A percentile compares a stretch with the other conserved stretches of the same genome.
phyloP scores from a whole-genome alignment of 192 early-diverging fungal genomes.

The Entophlyctis helioformis region DNA sequence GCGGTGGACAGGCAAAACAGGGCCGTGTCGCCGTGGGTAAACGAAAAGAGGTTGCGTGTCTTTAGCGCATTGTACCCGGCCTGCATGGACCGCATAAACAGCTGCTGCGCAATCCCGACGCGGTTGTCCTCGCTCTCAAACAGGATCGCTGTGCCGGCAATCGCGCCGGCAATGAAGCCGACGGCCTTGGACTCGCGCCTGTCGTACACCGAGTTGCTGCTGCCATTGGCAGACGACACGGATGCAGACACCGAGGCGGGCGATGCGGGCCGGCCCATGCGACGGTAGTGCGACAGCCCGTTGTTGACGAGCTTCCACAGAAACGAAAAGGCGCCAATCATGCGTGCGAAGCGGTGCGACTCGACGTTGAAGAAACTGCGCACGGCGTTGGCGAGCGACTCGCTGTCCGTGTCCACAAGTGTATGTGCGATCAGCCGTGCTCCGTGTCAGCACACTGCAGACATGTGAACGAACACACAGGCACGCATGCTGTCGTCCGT shows the following conservation, averaged over 20 bases:
- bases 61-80: constrained; percentile 29
- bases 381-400: no score
- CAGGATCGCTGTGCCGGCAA: constrained; percentile 25
- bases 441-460: no score
- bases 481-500: no score
- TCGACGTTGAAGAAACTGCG: constrained; percentile 45
- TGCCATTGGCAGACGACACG: no score
- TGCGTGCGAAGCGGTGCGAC: constrained; percentile 55
- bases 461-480: no score
- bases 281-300: constrained; percentile 15
- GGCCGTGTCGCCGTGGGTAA: constrained; percentile 29
- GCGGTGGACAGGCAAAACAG: constrained; percentile 23
- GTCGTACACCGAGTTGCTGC: no score
- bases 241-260: no score
- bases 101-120: constrained; percentile 32
- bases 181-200: background rate
- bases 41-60: constrained; percentile 15
- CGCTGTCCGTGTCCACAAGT: no score
- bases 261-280: no score
- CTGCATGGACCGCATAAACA: constrained; percentile 21
- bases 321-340: constrained; percentile 66
- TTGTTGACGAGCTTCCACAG: constrained; percentile 66
- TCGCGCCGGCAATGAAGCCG: constrained; percentile 17
- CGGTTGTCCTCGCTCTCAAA: constrained; percentile 25
- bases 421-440: no score